Evolutionary conservation across 345 rosid species (phyloP).

Genomic region (Camelina sativa): DNA sequence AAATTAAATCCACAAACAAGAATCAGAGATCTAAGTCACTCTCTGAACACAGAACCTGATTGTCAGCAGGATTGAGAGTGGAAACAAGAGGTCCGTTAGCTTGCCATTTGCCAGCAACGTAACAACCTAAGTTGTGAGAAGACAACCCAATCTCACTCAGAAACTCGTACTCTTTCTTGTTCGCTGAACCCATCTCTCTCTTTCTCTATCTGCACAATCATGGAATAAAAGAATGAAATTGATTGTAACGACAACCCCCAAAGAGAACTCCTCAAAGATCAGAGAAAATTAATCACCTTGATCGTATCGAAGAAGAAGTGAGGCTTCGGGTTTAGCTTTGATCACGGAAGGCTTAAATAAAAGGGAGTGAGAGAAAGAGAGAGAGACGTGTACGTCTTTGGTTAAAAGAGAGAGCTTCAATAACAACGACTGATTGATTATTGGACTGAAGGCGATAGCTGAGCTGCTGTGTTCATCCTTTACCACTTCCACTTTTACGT

Average conservation of each 20-base stretch:
- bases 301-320: conserved; percentile 13
- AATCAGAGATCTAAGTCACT: no score
- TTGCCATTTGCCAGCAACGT: conserved; percentile 78
- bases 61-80: conserved; percentile 76
- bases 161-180: conserved; percentile 66
- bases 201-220: not conserved
- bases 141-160: conserved; percentile 79
- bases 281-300: conserved; percentile 22
- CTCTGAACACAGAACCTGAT: conserved; percentile 77
- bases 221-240: not conserved
- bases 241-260: not conserved
- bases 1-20: not conserved
- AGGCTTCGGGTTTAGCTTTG: not conserved
- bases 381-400: conserved; percentile 41
- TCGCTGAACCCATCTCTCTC: conserved; percentile 71
- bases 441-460: conserved; percentile 25
- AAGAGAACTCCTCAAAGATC: not conserved
- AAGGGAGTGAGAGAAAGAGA: not conserved
- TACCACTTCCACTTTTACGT: not conserved
- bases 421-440: not conserved
- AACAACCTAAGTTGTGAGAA: conserved; percentile 68
- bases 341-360: not conserved
- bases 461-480: conserved; percentile 26
- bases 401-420: no score
- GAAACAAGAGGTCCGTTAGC: conserved; percentile 71